Conservation (phyloP, 331 rosid species). For the Malus hybrid region DNA sequence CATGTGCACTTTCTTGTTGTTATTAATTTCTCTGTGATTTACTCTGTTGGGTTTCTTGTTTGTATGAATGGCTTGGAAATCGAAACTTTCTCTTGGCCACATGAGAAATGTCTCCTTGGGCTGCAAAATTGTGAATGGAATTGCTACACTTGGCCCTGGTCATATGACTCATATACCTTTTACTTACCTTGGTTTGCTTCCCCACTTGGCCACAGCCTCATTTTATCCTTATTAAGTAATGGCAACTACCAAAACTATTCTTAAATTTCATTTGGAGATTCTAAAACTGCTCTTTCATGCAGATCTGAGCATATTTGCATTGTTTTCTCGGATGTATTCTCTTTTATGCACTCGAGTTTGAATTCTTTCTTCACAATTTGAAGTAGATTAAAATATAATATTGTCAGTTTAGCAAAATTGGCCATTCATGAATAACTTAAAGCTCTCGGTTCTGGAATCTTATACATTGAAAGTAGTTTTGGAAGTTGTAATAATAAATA, state of each 20-base stretch:
- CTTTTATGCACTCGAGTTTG: not conserved
- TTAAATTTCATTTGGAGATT: not conserved
- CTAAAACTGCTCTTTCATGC: not conserved
- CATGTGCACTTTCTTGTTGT: constrained; percentile 23
- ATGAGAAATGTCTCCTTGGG: constrained; percentile 42
- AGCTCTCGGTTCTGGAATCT: too few relatives aligned
- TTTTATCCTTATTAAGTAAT: not conserved
- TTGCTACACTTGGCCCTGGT: not conserved
- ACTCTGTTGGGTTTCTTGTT: constrained; percentile 36
- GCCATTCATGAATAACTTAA: too few relatives aligned
- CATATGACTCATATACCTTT: not conserved
- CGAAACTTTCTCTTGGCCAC: constrained; percentile 23
- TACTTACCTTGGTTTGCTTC: constrained; percentile 27
- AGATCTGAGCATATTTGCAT: not conserved
- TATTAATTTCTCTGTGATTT: constrained; percentile 34
- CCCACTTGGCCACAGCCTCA: not conserved
- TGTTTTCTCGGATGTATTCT: rapidly evolving
- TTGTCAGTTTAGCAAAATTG: too few relatives aligned
- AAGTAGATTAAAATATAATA: too few relatives aligned
- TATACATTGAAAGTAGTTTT: too few relatives aligned
- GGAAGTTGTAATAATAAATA: too few relatives aligned
- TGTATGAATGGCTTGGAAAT: constrained; percentile 40
- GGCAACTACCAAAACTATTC: not conserved
- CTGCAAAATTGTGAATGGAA: constrained; percentile 11
- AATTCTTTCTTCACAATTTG: too few relatives aligned